Evolutionary conservation across 176 grass and related monocot species (phyloP), one percentile per base, ranked within the genome.

Genomic region (Calamus simplicifolius): DNA sequence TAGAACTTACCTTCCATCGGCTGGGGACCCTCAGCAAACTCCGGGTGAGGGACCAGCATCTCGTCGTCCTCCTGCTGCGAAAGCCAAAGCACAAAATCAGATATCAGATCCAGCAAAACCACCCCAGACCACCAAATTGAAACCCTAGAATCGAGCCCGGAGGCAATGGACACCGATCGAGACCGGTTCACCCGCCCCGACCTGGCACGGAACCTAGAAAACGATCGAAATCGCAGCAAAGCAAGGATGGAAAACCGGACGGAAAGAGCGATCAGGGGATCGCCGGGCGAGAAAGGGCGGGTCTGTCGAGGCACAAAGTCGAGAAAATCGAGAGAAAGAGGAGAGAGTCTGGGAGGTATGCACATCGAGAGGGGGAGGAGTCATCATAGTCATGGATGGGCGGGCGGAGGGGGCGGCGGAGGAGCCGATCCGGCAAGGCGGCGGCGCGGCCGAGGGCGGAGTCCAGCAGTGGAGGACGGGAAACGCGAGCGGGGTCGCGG

Each of bases 41-140:
- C 70, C 70, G 60, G 70, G 30, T 63, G 70, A 29, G 70, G 70
- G 7, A 73, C 70, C 18, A 73, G 19, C 29, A 63, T 73, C 59
- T 73, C 70, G 15, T 73, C 70, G 19, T 63, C 70, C 27, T 62
- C 70, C 48, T 73, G 70, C 59, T 73, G 58, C 59, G 48, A 43
- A 73, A 63, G 43, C 27, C 38, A 5, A 55, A n/a, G 70, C 58
- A 54, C 28, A 54, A 25, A 55, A 73, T 73, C 70, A 73, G 28
- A 35, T 17, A 4, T 60, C 56, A 71, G 38, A 71, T 71, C 29
- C 27, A 73, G 12, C 17, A 54, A 62, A 59, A 18, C 19, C 18
- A 17, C 23, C 8, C 6, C 27, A 8, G 14, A 18, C 19, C 18
- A 54, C 51, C 23, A 19, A 53, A 73, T 6, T 29, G 16, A 17